A percentile compares a stretch with the other conserved stretches of the same genome.
phyloP scores from a whole-genome alignment of 148 eudicot genomes.

The Spergularia marina region DNA sequence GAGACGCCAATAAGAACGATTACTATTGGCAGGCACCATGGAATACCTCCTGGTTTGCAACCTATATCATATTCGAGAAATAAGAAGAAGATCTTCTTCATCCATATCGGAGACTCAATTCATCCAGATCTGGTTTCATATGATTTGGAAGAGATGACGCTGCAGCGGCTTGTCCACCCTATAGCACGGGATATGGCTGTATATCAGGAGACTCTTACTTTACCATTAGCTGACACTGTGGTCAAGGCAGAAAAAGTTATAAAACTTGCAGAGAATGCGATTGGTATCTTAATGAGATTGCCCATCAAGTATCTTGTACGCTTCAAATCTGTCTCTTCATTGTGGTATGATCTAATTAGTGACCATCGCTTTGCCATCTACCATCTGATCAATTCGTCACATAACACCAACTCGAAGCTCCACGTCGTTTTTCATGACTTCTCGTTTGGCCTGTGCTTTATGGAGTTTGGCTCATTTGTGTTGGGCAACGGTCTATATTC shows the following conservation, averaged over 20 bases:
- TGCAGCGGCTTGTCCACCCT: background rate
- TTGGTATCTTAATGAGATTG: conserved; percentile 6
- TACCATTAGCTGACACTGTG: background rate
- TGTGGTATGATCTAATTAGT: background rate
- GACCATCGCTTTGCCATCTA: background rate
- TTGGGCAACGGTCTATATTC: background rate
- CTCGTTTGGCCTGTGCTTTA: background rate
- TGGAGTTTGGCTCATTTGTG: background rate
- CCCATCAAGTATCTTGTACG: background rate
- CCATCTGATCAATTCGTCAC: background rate
- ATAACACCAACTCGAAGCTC: conserved; percentile 2
- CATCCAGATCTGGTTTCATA: conserved; percentile 6
- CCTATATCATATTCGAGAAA: conserved; percentile 1
- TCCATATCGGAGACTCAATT: background rate
- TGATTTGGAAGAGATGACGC: background rate
- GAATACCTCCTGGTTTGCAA: background rate
- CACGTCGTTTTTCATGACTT: background rate
- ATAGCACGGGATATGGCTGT: background rate
- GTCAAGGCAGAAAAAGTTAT: background rate
- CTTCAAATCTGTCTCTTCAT: conserved; percentile 3
- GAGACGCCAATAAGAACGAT: background rate
- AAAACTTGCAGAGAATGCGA: background rate
- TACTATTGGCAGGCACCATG: background rate
- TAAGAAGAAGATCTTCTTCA: conserved; percentile 3
- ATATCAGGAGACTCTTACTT: conserved; percentile 8